phyloP scores from a whole-genome alignment of 805 yeast genomes.

The Metschnikowia lunata region DNA sequence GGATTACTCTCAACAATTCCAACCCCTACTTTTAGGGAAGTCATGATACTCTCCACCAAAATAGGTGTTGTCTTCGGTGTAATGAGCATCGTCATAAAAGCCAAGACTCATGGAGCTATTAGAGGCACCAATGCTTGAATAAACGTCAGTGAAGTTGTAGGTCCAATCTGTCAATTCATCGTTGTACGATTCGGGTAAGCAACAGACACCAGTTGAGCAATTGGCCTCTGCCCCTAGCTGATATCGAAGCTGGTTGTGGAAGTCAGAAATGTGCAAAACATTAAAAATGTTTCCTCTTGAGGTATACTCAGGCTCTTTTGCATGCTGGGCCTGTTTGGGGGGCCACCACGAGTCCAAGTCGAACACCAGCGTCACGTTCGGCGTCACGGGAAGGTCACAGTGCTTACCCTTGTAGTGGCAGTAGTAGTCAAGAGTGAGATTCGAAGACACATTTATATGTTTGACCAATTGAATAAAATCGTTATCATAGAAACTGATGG shows the following conservation, averaged over 20 bases:
- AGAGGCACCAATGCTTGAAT: conserved; percentile 14
- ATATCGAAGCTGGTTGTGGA: conserved; percentile 57
- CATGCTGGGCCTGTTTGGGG: conserved; percentile 23
- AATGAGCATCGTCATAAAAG: conserved; percentile 31
- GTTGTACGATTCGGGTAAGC: conserved; percentile 49
- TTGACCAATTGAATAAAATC: conserved; percentile 36
- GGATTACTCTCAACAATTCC: too few species aligned
- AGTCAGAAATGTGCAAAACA: conserved; percentile 63
- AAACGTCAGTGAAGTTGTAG: conserved; percentile 31
- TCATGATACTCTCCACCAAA: conserved; percentile 34
- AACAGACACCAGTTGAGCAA: conserved; percentile 55
- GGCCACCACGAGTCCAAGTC: conserved; percentile 36
- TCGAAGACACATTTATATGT: conserved; percentile 34
- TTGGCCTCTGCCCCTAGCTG: conserved; percentile 54
- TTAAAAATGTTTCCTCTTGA: conserved; percentile 41
- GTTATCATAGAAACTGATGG: conserved; percentile 34
- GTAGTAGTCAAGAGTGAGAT: conserved; percentile 43
- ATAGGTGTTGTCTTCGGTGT: conserved; percentile 22
- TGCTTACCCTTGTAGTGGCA: conserved; percentile 44
- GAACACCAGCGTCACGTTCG: conserved; percentile 39
- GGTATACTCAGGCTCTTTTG: conserved; percentile 29
- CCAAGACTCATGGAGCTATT: conserved; percentile 15
- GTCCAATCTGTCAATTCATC: conserved; percentile 18
- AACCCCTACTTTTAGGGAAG: conserved; percentile 23
- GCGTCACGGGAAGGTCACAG: conserved; percentile 53